phyloP scores from a whole-genome alignment of 139 green algal genomes.

The Auxenochlorella protothecoides region DNA sequence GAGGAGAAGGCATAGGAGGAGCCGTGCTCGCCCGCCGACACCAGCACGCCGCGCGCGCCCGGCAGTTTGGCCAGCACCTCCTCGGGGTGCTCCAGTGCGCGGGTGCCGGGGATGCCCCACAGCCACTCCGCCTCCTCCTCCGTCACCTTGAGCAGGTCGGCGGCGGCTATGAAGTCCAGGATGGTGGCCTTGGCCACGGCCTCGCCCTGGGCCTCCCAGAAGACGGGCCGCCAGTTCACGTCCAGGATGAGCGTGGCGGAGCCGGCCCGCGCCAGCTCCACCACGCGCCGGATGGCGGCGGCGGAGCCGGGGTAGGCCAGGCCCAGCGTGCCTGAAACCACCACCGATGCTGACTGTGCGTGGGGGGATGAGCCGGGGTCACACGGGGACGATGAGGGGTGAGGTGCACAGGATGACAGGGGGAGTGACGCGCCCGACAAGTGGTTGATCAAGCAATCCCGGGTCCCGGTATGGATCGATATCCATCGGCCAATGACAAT shows the following conservation, averaged over 20 bases:
- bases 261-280: constrained; percentile 22
- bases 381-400: not conserved
- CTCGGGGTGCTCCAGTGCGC: constrained; percentile 38
- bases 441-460: no score
- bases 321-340: constrained; percentile 76
- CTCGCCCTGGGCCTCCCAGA: constrained; percentile 47
- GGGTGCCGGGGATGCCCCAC: constrained; percentile 39
- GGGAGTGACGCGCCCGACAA: no score
- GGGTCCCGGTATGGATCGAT: no score
- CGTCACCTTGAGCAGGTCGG: constrained; percentile 75
- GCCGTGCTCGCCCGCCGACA: constrained; percentile 68
- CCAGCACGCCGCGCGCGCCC: constrained; percentile 51
- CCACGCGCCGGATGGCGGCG: constrained; percentile 42
- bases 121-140: constrained; percentile 80
- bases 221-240: constrained; percentile 87
- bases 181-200: constrained; percentile 18
- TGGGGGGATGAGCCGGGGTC: not conserved
- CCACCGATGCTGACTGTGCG: constrained; percentile 23
- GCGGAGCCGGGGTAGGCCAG: constrained; percentile 53
- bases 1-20: constrained; percentile 58
- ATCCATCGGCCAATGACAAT: not conserved
- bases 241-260: constrained; percentile 58
- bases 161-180: constrained; percentile 28
- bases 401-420: no score
- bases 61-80: constrained; percentile 33